phyloP scores from a whole-genome alignment of 108 stramenopile species.

The Chaetoceros tenuissimus region DNA sequence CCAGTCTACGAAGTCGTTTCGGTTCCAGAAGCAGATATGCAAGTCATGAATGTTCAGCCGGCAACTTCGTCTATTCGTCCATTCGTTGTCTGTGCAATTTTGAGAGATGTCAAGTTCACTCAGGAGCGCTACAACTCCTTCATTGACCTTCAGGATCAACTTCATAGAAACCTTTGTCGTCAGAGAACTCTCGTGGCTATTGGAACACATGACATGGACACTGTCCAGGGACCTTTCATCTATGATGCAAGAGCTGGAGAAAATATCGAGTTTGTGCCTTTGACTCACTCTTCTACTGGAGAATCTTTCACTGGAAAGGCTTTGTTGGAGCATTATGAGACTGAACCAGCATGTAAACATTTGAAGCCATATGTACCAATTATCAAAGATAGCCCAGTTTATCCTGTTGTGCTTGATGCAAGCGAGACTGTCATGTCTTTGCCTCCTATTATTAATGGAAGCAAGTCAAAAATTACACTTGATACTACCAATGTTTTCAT shows the following conservation, averaged over 20 bases:
- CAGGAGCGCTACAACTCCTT: constrained; percentile 88
- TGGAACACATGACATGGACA: constrained; percentile 97
- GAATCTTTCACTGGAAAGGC: constrained; percentile 49
- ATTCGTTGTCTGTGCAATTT: constrained; percentile 94
- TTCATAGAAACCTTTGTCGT: constrained; percentile 98
- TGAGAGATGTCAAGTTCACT: constrained; percentile 88
- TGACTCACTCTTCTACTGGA: constrained; percentile 73
- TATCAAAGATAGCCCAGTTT: constrained; percentile 88
- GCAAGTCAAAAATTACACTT: constrained; percentile 83
- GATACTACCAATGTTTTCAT: constrained; percentile 96
- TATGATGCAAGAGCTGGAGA: constrained; percentile 85
- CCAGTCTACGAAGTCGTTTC: constrained; percentile 45
- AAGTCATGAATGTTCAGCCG: constrained; percentile 74
- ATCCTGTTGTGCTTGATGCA: constrained; percentile 90
- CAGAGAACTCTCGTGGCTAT: constrained; percentile 96
- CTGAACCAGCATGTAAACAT: constrained; percentile 88
- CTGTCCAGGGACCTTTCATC: constrained; percentile 82
- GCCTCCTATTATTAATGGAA: constrained; percentile 98
- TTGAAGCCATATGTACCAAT: constrained; percentile 95
- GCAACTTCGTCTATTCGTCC: constrained; percentile 87
- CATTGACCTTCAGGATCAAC: constrained; percentile 99
- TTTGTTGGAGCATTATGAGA: constrained; percentile 80
- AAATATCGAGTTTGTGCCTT: constrained; percentile 90
- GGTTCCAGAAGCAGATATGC: constrained; percentile 10
- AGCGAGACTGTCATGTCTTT: constrained; percentile 83